Evolutionary conservation across 2,329 filamentous ascomycete genomes (phyloP).

Genomic region (Colletotrichum orchidophilum): DNA sequence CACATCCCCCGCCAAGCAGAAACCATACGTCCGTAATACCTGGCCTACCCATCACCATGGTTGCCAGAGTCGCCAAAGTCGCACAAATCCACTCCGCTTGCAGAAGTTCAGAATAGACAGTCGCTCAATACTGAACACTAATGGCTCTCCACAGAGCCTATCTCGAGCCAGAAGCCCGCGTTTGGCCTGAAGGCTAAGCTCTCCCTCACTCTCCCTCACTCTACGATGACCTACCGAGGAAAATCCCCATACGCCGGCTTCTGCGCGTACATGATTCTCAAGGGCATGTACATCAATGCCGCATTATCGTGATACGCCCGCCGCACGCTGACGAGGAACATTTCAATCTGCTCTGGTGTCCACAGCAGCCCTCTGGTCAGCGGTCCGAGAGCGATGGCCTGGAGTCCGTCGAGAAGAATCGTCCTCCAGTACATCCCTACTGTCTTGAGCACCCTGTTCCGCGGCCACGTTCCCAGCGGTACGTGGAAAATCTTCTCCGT

Average conservation of each 20-base stretch:
- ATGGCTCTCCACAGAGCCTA: neutral
- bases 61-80: neutral
- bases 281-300: conserved; percentile 62
- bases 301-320: conserved; percentile 57
- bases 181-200: neutral
- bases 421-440: conserved; percentile 63
- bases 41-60: neutral
- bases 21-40: neutral
- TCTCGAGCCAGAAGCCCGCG: neutral
- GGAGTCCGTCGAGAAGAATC: conserved; percentile 58
- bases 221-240: neutral
- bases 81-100: neutral
- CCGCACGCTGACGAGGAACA: conserved; percentile 58
- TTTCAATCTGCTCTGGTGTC: conserved; percentile 57
- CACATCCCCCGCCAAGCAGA: neutral
- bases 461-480: conserved; percentile 64
- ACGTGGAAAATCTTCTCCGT: conserved; percentile 59
- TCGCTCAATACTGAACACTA: neutral
- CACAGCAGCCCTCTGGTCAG: conserved; percentile 59
- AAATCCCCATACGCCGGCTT: conserved; percentile 47
- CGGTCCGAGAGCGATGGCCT: conserved; percentile 62
- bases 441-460: conserved; percentile 59
- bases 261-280: conserved; percentile 64
- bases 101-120: neutral
- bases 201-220: neutral